These are phyloP conservation scores for Aureobasidium uvarum DNA, from an alignment of 2,329 filamentous ascomycete species.

Conservation along the genomic window DNA sequence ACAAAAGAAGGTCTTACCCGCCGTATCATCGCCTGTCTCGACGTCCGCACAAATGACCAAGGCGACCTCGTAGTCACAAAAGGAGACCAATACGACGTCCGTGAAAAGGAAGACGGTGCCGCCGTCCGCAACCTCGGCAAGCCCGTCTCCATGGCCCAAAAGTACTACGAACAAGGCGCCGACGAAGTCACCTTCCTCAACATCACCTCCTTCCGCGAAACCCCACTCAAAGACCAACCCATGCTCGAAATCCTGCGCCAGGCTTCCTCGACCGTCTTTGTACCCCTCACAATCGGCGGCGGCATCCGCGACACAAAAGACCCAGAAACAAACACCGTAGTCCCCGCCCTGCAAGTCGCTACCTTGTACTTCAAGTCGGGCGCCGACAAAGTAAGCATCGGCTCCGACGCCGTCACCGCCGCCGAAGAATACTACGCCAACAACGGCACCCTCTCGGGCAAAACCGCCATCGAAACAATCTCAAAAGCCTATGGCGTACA, in stretches of 20 bases:
- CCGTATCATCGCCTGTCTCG: conserved; percentile 90
- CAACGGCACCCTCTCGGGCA: conserved; percentile 68
- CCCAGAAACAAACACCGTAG: conserved; percentile 71
- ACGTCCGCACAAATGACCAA: conserved; percentile 89
- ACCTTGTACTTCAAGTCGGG: conserved; percentile 97
- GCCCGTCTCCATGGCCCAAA: conserved; percentile 88
- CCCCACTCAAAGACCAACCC: conserved; percentile 83
- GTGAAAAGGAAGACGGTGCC: conserved; percentile 70
- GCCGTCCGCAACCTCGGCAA: conserved; percentile 91
- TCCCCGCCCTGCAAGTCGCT: conserved; percentile 90
- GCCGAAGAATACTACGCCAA: conserved; percentile 84
- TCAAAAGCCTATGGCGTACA: conserved; percentile 91
- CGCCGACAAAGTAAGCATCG: conserved; percentile 96
- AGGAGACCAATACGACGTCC: conserved; percentile 97
- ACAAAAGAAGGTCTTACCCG: conserved; percentile 73
- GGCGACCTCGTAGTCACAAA: conserved; percentile 97
- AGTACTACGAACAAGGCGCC: conserved; percentile 94
- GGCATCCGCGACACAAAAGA: conserved; percentile 93
- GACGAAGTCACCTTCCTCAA: conserved; percentile 98
- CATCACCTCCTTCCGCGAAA: conserved; percentile 97
- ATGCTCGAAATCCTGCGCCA: conserved; percentile 92
- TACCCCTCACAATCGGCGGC: conserved; percentile 91
- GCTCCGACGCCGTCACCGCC: conserved; percentile 87
- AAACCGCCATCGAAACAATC: conserved; percentile 93
- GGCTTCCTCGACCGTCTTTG: conserved; percentile 89